A percentile compares a stretch with the other conserved stretches of the same genome.
Evolutionary conservation across 2,329 filamentous ascomycete species (phyloP).

Genomic region (Fusarium nanum): DNA sequence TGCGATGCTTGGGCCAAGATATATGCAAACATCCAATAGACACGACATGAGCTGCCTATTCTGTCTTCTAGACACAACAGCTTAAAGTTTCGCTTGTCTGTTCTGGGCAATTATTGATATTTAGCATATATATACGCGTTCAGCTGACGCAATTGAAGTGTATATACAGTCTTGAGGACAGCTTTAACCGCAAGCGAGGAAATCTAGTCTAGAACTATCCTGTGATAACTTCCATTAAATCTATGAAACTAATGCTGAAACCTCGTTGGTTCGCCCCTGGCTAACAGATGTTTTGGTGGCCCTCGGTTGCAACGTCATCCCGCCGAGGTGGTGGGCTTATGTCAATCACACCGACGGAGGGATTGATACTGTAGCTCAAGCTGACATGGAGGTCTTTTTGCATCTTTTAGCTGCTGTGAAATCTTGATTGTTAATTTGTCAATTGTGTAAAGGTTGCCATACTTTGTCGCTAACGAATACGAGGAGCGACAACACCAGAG

Average conservation of each 20-base stretch:
- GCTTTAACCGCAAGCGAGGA: not conserved
- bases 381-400: not conserved
- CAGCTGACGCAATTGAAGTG: not conserved
- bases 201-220: not conserved
- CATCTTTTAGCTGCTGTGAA: not conserved
- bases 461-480: constrained; percentile 20
- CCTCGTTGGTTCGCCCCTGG: constrained; percentile 17
- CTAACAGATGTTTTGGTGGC: not conserved
- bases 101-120: not conserved
- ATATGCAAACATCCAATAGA: not conserved
- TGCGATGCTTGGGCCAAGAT: constrained; percentile 3
- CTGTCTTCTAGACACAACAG: not conserved
- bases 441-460: not conserved
- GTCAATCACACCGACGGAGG: constrained; percentile 15
- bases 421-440: not conserved
- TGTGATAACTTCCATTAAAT: constrained; percentile 9
- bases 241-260: constrained; percentile 27
- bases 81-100: not conserved
- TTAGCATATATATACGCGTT: constrained; percentile 11
- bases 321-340: constrained; percentile 5
- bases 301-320: constrained; percentile 20
- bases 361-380: not conserved
- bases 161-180: not conserved
- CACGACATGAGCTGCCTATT: constrained; percentile 11
- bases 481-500: constrained; percentile 4